Conservation (phyloP, 371 early-diverging fungal genomes). For the Mortierella sp. region DNA sequence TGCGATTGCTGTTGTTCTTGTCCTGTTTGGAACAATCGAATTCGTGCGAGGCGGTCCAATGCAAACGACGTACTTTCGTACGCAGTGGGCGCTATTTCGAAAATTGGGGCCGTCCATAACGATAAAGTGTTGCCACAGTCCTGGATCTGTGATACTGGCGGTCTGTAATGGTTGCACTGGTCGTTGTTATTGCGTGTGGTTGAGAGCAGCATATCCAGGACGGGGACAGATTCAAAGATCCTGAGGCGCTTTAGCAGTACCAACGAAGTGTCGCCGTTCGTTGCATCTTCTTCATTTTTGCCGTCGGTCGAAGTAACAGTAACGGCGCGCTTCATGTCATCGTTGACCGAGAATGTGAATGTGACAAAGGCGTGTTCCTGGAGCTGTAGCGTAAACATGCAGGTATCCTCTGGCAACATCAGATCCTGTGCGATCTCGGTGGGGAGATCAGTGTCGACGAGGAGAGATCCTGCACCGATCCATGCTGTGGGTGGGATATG, state of each 20-base stretch:
- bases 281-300: neutral
- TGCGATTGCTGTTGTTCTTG: neutral
- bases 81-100: constrained; percentile 32
- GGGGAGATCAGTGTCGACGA: constrained; percentile 32
- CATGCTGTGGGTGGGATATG: neutral
- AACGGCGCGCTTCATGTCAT: constrained; percentile 50
- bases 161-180: neutral
- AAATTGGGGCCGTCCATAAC: constrained; percentile 42
- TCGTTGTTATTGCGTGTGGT: neutral
- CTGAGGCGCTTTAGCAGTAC: neutral
- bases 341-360: constrained; percentile 53
- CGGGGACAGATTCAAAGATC: constrained; percentile 33
- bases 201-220: constrained; percentile 9
- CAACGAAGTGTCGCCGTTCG: neutral
- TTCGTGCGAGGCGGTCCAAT: constrained; percentile 24
- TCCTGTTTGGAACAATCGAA: constrained; percentile 11
- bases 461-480: constrained; percentile 20
- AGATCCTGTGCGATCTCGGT: neutral
- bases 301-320: neutral
- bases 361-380: constrained; percentile 44
- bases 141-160: neutral
- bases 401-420: constrained; percentile 19
- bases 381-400: constrained; percentile 46
- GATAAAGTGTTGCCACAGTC: constrained; percentile 7
- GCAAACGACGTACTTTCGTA: constrained; percentile 29